Evolutionary conservation across 2,329 filamentous ascomycete species (phyloP), one percentile per base, ranked within the genome.

Genomic region (Pseudocercospora fuligena): DNA sequence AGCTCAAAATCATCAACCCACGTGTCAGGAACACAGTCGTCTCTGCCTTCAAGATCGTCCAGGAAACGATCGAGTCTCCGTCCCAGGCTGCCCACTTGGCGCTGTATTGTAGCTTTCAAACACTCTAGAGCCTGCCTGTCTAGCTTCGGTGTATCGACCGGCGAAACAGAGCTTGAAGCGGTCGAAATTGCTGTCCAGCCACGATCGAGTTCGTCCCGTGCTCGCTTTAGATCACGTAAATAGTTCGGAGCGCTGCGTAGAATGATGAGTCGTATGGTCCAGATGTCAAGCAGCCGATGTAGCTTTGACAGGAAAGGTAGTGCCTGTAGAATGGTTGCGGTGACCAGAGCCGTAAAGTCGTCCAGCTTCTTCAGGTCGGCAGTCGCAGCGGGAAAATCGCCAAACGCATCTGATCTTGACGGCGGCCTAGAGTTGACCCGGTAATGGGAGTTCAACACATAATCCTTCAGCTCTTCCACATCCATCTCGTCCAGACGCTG

Each of bases 1-100:
- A 81, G 80, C 77, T 98, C 95, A 81, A 98, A 90, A 4, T 89
- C 86, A 73, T 97, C 92, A 64, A 98, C 88, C 95, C 94, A 99
- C 29, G 82, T 78, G 47, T 96, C 91, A 0, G 95, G 95, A 9
- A 99, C 82, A 0, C 91, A 92, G 74, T 99, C 95, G 51, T 90
- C 85, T 63, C 89, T 85, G 1, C 93, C 94, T 78, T 98, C 95
- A 1, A 98, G 84, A 33, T 88, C 86, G 78, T 99, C 94, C 14
- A 99, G 85, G 86, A 97, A 93, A 60, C 85, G 87, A 77, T 99
- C 95, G 68, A 98, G 84, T 46, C 89, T 86, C 57, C 86, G 86
- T 0, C 92, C 94, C 0, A 93, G 85, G 40, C 85, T 85, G 14
- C 87, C 83, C 36, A 97, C 88, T 71, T 91, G 91, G 33, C 86